Conservation (phyloP, 257 asterid genomes). For the Anisodus tanguticus region DNA sequence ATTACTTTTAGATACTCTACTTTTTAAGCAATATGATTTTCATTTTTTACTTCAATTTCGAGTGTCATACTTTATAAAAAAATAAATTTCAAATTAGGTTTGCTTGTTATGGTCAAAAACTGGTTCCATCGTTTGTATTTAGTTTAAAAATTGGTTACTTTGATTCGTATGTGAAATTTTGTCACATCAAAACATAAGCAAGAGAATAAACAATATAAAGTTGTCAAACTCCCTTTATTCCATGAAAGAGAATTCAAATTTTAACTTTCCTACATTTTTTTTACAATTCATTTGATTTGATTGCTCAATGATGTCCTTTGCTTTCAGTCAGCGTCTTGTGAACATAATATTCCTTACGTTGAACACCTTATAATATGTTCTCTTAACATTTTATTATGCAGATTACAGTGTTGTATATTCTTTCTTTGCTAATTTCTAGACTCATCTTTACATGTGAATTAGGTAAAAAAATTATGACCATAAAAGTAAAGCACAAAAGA, state of each 20-base stretch:
- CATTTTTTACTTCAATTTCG: neutral
- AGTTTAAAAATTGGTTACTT: neutral
- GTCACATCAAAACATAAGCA: neutral
- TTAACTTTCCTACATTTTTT: neutral
- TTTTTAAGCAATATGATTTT: neutral
- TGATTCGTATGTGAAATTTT: neutral
- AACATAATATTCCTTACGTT: neutral
- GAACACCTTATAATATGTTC: neutral
- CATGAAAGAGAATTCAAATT: neutral
- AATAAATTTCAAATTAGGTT: neutral
- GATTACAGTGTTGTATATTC: neutral
- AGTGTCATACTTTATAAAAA: neutral
- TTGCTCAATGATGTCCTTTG: neutral
- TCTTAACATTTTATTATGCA: neutral
- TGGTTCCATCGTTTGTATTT: neutral
- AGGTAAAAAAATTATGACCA: neutral
- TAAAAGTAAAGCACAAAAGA: neutral
- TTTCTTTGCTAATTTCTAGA: neutral
- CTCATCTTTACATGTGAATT: neutral
- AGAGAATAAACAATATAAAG: neutral
- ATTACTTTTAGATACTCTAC: constrained; percentile 5
- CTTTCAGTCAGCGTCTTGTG: constrained; percentile 11
- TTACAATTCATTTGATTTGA: neutral
- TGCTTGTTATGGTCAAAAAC: neutral
- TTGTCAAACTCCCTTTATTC: neutral